A percentile compares a stretch with the other conserved stretches of the same genome.
These are phyloP conservation scores for Solanum bulbocastanum DNA, from an alignment of 257 asterid genomes.

Conservation along the genomic window DNA sequence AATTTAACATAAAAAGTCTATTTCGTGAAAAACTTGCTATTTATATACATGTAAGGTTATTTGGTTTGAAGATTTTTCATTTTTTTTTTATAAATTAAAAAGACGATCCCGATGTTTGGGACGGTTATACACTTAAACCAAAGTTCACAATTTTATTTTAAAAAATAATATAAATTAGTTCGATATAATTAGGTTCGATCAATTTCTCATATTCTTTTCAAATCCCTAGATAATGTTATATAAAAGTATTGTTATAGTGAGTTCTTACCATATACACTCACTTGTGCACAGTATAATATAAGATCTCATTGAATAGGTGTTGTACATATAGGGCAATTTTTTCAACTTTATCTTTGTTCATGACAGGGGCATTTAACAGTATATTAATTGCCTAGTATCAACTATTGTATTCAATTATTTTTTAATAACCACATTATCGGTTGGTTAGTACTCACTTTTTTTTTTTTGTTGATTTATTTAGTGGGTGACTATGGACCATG, in stretches of 20 bases:
- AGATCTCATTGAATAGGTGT: not conserved
- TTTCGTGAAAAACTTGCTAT: not conserved
- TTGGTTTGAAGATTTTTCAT: not conserved
- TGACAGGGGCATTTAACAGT: not conserved
- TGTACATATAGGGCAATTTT: not conserved
- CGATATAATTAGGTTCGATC: not conserved
- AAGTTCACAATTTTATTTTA: no score
- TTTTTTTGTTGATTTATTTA: not conserved
- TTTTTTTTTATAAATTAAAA: no score
- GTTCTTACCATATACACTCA: not conserved
- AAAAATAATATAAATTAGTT: no score
- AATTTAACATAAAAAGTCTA: not conserved
- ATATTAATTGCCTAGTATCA: not conserved
- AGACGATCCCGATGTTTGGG: rapidly evolving
- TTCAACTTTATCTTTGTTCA: not conserved
- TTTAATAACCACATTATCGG: not conserved
- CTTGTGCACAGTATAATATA: not conserved
- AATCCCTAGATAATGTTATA: not conserved
- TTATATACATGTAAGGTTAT: not conserved
- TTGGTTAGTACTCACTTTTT: not conserved
- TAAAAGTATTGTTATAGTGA: not conserved
- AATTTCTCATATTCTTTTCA: no score
- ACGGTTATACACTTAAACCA: no score
- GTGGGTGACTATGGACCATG: not conserved
- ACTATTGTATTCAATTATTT: not conserved